Conservation (phyloP, 176 grass and related monocot genomes). For the Melocanna baccifera region DNA sequence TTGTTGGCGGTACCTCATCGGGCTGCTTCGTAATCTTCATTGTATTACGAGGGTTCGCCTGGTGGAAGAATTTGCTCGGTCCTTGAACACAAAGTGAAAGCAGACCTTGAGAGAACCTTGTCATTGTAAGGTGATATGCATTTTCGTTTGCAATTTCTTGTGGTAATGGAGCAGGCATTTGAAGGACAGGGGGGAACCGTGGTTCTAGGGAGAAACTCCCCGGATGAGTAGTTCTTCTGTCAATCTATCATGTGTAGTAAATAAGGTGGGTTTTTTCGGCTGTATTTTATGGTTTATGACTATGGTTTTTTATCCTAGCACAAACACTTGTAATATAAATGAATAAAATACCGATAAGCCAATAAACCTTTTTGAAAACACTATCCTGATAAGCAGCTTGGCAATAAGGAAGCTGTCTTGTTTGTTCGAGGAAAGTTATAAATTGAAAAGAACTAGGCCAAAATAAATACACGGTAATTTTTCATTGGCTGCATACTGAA, state of each 20-base stretch:
- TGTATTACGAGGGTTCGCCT: slow-evolving; percentile 67
- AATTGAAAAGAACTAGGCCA: too few relatives aligned
- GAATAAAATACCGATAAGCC: too few relatives aligned
- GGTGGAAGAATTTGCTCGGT: slow-evolving; percentile 89
- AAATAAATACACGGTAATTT: slow-evolving; percentile 10
- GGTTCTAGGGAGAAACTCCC: not conserved
- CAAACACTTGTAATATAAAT: too few relatives aligned
- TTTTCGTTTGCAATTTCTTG: not conserved
- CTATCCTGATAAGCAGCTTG: too few relatives aligned
- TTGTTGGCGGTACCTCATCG: slow-evolving; percentile 57
- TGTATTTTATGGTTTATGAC: too few relatives aligned
- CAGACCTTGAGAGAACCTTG: not conserved
- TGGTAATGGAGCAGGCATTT: not conserved
- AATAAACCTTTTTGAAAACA: too few relatives aligned
- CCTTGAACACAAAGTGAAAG: slow-evolving; percentile 35
- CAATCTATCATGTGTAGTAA: slow-evolving; percentile 14
- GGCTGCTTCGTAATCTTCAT: slow-evolving; percentile 64
- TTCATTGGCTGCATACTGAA: not conserved
- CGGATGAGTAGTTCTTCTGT: too few relatives aligned
- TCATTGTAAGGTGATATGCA: not conserved
- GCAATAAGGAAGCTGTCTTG: rapidly evolving
- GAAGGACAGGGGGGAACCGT: not conserved
- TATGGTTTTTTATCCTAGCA: too few relatives aligned
- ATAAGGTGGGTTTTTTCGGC: not conserved
- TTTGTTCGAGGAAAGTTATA: too few relatives aligned